Evolutionary conservation across 257 asterid genomes (phyloP).

Genomic region (Verbascum thapsus): DNA sequence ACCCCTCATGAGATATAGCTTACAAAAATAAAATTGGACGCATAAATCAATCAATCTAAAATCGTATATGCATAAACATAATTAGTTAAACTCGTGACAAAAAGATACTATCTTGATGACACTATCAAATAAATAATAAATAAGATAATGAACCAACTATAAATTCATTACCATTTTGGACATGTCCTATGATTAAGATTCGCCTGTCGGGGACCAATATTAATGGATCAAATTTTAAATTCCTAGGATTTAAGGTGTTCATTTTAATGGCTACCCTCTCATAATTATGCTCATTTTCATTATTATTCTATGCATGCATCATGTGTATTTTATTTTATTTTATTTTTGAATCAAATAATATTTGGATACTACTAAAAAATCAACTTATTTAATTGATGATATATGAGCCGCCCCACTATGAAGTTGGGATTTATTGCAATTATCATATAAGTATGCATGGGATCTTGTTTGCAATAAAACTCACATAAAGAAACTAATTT

Average conservation of each 20-base stretch:
- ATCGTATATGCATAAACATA: too few relatives aligned
- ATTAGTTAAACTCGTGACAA: too few relatives aligned
- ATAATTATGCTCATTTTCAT: constrained; percentile 14
- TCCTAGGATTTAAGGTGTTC: neutral
- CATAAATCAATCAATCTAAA: too few relatives aligned
- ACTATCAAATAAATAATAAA: too few relatives aligned
- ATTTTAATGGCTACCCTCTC: too few relatives aligned
- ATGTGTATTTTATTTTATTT: constrained; percentile 7
- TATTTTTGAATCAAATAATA: neutral
- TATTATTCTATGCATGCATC: neutral
- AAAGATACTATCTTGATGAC: too few relatives aligned
- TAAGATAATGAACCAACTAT: too few relatives aligned
- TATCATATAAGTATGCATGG: neutral
- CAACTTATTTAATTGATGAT: neutral
- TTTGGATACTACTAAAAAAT: neutral
- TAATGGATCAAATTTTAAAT: constrained; percentile 24
- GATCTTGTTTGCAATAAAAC: too few relatives aligned
- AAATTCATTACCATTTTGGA: neutral
- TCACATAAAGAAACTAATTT: too few relatives aligned
- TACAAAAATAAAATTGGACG: too few relatives aligned
- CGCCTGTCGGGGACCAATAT: too few relatives aligned
- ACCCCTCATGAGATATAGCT: too few relatives aligned
- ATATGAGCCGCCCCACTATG: constrained; percentile 32
- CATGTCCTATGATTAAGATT: constrained; percentile 15
- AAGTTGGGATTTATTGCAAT: neutral